Evolutionary conservation across 2,329 filamentous ascomycete species (phyloP).

Genomic region (Aspergillus ruber): DNA sequence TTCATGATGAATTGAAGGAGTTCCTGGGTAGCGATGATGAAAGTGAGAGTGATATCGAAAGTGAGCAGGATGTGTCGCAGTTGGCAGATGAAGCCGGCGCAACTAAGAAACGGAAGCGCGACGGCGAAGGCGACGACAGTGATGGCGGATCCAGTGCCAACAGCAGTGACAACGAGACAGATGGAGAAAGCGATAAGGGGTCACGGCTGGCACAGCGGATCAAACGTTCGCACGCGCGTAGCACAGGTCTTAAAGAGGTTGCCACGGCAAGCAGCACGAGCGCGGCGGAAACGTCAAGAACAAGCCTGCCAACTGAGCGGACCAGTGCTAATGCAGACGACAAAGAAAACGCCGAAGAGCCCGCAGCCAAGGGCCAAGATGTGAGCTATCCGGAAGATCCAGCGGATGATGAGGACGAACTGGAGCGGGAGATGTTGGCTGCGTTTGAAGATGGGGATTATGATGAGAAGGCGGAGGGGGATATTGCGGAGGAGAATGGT

Average conservation of each 20-base stretch:
- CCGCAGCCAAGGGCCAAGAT: slow-evolving; percentile 21
- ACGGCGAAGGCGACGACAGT: slow-evolving; percentile 11
- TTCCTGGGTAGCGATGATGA: slow-evolving; percentile 54
- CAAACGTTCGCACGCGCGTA: slow-evolving; percentile 37
- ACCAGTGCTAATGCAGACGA: slow-evolving; percentile 21
- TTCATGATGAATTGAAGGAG: slow-evolving; percentile 68
- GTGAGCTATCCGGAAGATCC: slow-evolving; percentile 21
- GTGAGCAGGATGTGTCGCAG: slow-evolving; percentile 40
- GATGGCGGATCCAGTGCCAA: slow-evolving; percentile 18
- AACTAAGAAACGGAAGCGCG: slow-evolving; percentile 35
- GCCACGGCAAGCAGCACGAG: slow-evolving; percentile 20
- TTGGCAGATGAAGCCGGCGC: slow-evolving; percentile 14
- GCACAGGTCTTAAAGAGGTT: slow-evolving; percentile 32
- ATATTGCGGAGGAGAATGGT: slow-evolving; percentile 27
- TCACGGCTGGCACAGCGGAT: slow-evolving; percentile 35
- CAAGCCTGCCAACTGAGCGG: slow-evolving; percentile 13
- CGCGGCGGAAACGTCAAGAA: slow-evolving; percentile 2
- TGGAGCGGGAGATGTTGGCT: slow-evolving; percentile 53
- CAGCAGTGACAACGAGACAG: slow-evolving; percentile 29
- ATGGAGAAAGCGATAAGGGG: slow-evolving; percentile 30
- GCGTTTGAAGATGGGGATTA: slow-evolving; percentile 47
- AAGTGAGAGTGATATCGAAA: slow-evolving; percentile 47
- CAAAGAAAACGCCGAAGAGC: slow-evolving; percentile 22
- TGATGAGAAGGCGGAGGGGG: slow-evolving; percentile 30
- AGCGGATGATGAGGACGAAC: slow-evolving; percentile 41